phyloP scores from a whole-genome alignment of 1,284 basidiomycete genomes.

The Pseudozyma sp. region DNA sequence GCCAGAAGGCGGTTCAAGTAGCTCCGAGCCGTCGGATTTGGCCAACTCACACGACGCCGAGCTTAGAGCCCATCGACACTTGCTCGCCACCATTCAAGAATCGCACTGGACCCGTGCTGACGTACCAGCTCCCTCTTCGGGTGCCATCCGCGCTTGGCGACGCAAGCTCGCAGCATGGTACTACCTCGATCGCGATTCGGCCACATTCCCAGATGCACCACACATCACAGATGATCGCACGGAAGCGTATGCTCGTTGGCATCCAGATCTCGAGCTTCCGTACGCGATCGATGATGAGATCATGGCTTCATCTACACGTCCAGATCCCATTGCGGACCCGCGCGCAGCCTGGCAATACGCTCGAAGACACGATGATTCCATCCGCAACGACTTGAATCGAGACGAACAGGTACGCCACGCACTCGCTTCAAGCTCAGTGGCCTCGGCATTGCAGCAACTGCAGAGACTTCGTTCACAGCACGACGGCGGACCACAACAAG shows the following conservation, averaged over 20 bases:
- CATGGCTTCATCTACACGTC: constrained; percentile 13
- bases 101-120: constrained; percentile 26
- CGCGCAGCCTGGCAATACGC: constrained; percentile 25
- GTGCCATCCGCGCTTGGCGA: constrained; percentile 36
- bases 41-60: constrained; percentile 5
- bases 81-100: constrained; percentile 38
- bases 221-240: constrained; percentile 1
- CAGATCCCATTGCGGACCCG: constrained; percentile 29
- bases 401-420: constrained; percentile 25
- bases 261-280: constrained; percentile 34
- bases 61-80: constrained; percentile 23
- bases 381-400: constrained; percentile 16
- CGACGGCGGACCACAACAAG: background rate
- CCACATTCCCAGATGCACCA: constrained; percentile 22
- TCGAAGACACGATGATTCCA: constrained; percentile 13
- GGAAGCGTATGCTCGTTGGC: constrained; percentile 28
- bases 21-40: background rate
- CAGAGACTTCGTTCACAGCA: constrained; percentile 4
- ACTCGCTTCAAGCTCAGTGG: constrained; percentile 11
- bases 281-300: constrained; percentile 37
- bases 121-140: constrained; percentile 7
- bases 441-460: constrained; percentile 13
- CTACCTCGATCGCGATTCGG: constrained; percentile 27
- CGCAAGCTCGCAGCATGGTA: constrained; percentile 43
- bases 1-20: background rate